These are phyloP conservation scores for Sisymbrium irio DNA, from an alignment of 345 rosid species.

Conservation along the genomic window DNA sequence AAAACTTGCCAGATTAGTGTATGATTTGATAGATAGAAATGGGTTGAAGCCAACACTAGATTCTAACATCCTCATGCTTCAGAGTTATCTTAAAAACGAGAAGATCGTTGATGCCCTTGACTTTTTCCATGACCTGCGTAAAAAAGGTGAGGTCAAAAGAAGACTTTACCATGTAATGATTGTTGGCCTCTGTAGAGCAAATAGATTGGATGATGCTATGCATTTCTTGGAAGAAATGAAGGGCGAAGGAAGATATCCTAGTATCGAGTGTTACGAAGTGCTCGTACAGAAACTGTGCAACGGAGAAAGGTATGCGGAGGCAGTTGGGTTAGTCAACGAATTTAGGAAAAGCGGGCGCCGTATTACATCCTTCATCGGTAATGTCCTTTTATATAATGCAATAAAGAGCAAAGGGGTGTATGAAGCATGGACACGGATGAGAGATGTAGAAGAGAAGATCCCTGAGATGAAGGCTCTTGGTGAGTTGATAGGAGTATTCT, in stretches of 20 bases:
- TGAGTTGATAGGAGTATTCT: constrained; percentile 60
- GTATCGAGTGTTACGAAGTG: constrained; percentile 55
- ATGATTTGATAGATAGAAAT: constrained; percentile 57
- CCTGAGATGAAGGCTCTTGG: constrained; percentile 49
- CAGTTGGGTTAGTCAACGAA: constrained; percentile 47
- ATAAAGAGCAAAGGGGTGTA: constrained; percentile 44
- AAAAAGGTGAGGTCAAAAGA: constrained; percentile 33
- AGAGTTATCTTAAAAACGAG: constrained; percentile 55
- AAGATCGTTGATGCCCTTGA: constrained; percentile 59
- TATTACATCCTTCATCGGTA: constrained; percentile 70
- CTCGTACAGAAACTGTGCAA: constrained; percentile 48
- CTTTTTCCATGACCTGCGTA: constrained; percentile 44
- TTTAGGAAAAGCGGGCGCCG: constrained; percentile 47
- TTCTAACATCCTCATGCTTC: constrained; percentile 52
- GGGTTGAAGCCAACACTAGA: constrained; percentile 43
- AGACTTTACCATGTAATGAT: constrained; percentile 49
- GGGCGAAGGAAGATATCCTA: constrained; percentile 43
- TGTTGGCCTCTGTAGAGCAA: constrained; percentile 55
- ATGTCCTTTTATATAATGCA: constrained; percentile 59
- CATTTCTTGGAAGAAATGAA: constrained; percentile 48
- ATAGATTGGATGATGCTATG: constrained; percentile 48
- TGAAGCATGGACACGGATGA: constrained; percentile 55
- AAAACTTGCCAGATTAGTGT: constrained; percentile 62
- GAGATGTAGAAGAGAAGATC: constrained; percentile 39
- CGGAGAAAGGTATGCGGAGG: constrained; percentile 39